Percentiles rank a stretch among this genome's conserved stretches.
phyloP scores from a whole-genome alignment of 495 filamentous ascomycete genomes.

The Neurospora africana region DNA sequence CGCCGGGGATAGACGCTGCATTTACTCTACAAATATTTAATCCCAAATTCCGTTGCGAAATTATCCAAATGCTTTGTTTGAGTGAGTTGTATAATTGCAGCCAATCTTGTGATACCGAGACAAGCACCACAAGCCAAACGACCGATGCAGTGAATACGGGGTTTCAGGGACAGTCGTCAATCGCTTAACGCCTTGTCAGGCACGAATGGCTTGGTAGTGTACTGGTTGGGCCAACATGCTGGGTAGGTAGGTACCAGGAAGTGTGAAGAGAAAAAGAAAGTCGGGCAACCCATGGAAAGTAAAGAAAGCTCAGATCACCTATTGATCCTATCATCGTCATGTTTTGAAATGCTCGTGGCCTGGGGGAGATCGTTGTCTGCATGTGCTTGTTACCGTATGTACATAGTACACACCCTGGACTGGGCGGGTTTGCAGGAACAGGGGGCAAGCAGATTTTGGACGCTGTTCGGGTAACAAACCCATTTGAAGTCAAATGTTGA shows the following conservation, averaged over 20 bases:
- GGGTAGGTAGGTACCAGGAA: background rate
- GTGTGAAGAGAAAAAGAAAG: background rate
- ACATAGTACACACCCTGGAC: too few relatives aligned
- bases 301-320: background rate
- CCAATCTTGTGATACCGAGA: background rate
- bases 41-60: background rate
- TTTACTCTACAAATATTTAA: background rate
- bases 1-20: background rate
- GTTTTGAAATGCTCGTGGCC: background rate
- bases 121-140: background rate
- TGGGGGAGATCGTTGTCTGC: background rate
- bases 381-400: background rate
- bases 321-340: background rate
- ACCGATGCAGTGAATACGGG: background rate
- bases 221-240: background rate
- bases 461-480: background rate
- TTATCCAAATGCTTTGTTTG: background rate
- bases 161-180: background rate
- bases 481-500: background rate
- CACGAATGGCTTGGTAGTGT: background rate
- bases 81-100: background rate
- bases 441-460: background rate
- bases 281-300: background rate
- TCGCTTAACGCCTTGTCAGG: background rate
- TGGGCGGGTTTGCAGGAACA: background rate